Percentiles rank a stretch among this genome's conserved stretches.
Conservation (phyloP, 495 filamentous ascomycete genomes). For the Aspergillus nanangensis region DNA sequence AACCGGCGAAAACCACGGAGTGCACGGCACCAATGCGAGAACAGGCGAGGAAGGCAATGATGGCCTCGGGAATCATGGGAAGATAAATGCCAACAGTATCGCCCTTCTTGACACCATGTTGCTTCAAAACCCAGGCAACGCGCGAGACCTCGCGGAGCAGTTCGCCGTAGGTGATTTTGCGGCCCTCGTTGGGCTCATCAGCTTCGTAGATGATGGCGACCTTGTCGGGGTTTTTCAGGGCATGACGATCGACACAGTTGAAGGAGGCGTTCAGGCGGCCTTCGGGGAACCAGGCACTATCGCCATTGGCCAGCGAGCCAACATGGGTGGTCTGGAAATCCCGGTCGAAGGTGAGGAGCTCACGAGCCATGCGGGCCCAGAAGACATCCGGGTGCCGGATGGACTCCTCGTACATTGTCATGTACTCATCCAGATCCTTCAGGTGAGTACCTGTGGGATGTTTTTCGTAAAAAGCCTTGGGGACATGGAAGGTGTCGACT, state of each 20-base stretch:
- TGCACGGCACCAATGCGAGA: constrained; percentile 91
- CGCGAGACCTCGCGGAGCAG: constrained; percentile 89
- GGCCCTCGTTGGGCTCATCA: constrained; percentile 84
- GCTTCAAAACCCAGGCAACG: constrained; percentile 78
- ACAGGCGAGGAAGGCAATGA: constrained; percentile 89
- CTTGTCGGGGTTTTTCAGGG: constrained; percentile 84
- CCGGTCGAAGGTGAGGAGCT: constrained; percentile 82
- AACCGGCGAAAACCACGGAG: constrained; percentile 98
- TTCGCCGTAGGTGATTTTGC: constrained; percentile 88
- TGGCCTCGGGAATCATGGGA: constrained; percentile 96
- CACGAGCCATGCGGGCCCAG: constrained; percentile 81
- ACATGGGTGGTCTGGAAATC: constrained; percentile 89
- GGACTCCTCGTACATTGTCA: constrained; percentile 91
- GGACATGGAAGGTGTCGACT: constrained; percentile 75
- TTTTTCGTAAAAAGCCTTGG: constrained; percentile 61
- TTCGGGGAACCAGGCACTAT: constrained; percentile 93
- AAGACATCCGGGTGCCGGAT: constrained; percentile 88
- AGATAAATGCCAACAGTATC: constrained; percentile 97
- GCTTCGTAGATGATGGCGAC: constrained; percentile 98
- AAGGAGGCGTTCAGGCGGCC: constrained; percentile 91
- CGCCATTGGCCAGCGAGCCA: constrained; percentile 74
- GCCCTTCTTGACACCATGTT: constrained; percentile 95
- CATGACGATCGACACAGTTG: constrained; percentile 97
- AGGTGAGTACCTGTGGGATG: constrained; percentile 67
- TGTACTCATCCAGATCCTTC: constrained; percentile 77